Evolutionary conservation across 148 eudicot species (phyloP).

Genomic region (Rhododendron ferrugineum): DNA sequence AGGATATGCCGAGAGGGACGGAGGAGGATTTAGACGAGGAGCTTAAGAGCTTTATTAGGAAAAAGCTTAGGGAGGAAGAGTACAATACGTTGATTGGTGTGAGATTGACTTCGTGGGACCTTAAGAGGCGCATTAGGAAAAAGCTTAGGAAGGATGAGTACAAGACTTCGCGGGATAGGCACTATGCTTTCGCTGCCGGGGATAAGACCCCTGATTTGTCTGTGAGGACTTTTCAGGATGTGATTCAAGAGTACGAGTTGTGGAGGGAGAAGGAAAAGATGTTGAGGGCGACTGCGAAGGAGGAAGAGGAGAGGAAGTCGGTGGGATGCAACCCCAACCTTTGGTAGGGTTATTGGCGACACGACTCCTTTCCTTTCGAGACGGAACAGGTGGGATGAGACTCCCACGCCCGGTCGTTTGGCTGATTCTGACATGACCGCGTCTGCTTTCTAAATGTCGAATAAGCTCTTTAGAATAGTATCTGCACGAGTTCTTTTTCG

Average conservation of each 20-base stretch:
- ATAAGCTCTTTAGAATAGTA: neutral
- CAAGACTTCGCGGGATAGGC: conserved; percentile 64
- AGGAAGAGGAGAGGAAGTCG: conserved; percentile 55
- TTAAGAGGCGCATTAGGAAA: too few relatives aligned
- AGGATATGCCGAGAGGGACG: conserved; percentile 53
- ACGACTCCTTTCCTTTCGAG: conserved; percentile 72
- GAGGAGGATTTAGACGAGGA: conserved; percentile 56
- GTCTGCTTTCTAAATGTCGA: neutral
- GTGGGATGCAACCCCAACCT: conserved; percentile 96
- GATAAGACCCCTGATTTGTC: conserved; percentile 85
- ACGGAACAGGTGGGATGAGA: conserved; percentile 89
- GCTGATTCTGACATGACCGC: conserved; percentile 89
- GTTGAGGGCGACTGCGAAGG: conserved; percentile 51
- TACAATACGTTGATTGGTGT: too few relatives aligned
- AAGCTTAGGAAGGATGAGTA: conserved; percentile 70
- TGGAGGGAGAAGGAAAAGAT: conserved; percentile 69
- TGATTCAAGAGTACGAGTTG: conserved; percentile 67
- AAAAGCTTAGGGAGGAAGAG: too few relatives aligned
- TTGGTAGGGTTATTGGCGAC: conserved; percentile 69
- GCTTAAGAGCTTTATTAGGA: conserved; percentile 25
- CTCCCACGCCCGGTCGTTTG: conserved; percentile 80
- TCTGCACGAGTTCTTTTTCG: neutral
- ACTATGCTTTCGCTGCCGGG: conserved; percentile 67
- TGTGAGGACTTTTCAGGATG: conserved; percentile 71
- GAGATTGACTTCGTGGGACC: too few relatives aligned